Evolutionary conservation across 352 stramenopile species (phyloP).

Genomic region (Globisporangium apiculatum): DNA sequence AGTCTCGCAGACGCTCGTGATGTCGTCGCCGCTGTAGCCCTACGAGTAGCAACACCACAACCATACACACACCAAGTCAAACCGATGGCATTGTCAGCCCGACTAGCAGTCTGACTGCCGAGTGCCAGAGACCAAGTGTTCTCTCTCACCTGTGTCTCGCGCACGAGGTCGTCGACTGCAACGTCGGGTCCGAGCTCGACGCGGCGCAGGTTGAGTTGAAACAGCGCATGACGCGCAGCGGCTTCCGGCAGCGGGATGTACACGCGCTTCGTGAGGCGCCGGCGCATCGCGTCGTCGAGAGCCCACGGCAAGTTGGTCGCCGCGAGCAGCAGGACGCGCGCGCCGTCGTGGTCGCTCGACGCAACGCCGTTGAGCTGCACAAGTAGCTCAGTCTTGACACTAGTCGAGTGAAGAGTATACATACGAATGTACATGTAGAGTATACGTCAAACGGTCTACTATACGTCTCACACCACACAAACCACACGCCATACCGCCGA

Average conservation of each 20-base stretch:
- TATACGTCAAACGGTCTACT: background rate
- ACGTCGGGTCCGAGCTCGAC: constrained; percentile 42
- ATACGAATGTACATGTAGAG: background rate
- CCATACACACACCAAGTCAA: too few species aligned
- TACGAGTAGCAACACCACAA: background rate
- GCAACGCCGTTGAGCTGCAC: constrained; percentile 96
- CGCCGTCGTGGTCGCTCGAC: constrained; percentile 10
- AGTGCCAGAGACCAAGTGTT: too few species aligned
- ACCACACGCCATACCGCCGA: constrained; percentile 34
- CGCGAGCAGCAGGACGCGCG: constrained; percentile 90
- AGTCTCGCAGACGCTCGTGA: constrained; percentile 37
- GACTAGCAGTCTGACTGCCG: too few species aligned
- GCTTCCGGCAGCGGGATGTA: constrained; percentile 13
- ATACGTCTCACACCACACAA: background rate
- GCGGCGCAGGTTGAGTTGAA: constrained; percentile 24
- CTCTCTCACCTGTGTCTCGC: constrained; percentile 33
- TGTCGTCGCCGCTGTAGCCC: constrained; percentile 86
- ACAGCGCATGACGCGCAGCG: constrained; percentile 20
- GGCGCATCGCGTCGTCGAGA: constrained; percentile 92
- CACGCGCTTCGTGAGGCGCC: constrained; percentile 92
- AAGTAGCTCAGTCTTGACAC: constrained; percentile 96
- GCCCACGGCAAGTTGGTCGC: constrained; percentile 97
- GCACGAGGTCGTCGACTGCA: constrained; percentile 48
- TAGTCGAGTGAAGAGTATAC: constrained; percentile 12
- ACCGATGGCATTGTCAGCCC: too few species aligned